Evolutionary conservation across 257 asterid genomes (phyloP), one percentile per base, ranked within the genome.

Genomic region (Cynanchum wilfordii): DNA sequence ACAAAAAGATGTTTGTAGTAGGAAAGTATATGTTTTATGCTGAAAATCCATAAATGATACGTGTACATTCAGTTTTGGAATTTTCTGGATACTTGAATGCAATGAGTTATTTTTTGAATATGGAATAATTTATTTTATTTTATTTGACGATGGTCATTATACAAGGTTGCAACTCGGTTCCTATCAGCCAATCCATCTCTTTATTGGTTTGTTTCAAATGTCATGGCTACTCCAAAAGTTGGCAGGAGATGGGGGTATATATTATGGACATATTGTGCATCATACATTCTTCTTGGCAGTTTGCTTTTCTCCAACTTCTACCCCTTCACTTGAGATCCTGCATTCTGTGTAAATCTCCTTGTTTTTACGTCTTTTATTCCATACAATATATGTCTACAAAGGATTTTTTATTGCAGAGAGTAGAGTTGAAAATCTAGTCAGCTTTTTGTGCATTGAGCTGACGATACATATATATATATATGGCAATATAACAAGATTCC

Each of bases 161-260:
- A n/a, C n/a, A n/a, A 94, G 99, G 99, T 94, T 45, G 86, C 97
- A 3, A 94, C 97, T 70, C 96, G 97, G 51, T 94, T 94, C 79
- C 81, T 94, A 79, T 94, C 97, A 60, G 88, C 93, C 42, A 87
- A 93, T 78, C 97, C 99, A 33, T 81, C 87, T 54, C 75, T 94
- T n/a, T n/a, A n/a, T 83, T 94, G 99, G 97, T 94, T 83, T 75
- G 90, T 90, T 54, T 88, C 99, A 54, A 79, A 79, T 80, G 25
- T 87, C 68, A 81, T n/a, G n/a, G n/a, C n/a, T n/a, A n/a, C n/a
- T n/a, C n/a, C n/a, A n/a, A n/a, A n/a, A n/a, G n/a, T n/a, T n/a
- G n/a, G n/a, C n/a, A n/a, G n/a, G n/a, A n/a, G n/a, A n/a, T n/a
- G n/a, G n/a, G n/a, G n/a, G n/a, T n/a, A n/a, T n/a, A n/a, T n/a